Evolutionary conservation across 352 stramenopile genomes (phyloP), one percentile per base, ranked within the genome.

Genomic region (Halophytophthora batemanensis): DNA sequence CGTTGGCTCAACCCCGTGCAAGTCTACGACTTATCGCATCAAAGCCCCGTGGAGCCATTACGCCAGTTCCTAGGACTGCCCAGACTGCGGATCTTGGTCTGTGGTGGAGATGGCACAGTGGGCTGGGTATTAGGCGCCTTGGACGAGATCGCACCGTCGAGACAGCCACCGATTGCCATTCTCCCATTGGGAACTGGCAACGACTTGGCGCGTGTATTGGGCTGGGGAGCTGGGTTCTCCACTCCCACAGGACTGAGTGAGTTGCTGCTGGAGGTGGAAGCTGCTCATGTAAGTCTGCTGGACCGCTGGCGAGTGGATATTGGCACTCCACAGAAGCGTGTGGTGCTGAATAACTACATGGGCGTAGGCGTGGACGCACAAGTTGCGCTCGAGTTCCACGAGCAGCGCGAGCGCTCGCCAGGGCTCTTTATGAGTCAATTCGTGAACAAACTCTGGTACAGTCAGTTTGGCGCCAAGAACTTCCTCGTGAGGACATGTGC

Each of bases 111-210:
- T 63, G 94, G 94, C 44, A 98, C 94, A 13, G 86, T 98, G 0
- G 93, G 87, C 31, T 98, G 92, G 93, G 87, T 98, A 1, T 58
- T 95, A 0, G 69, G 79, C 13, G 72, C 81, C 2, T 58, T 95
- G 12, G 85, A 93, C 43, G 78, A 91, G 57, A 68, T 91, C 22
- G 64, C 67, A 2, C 59, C 62, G 14, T 54, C 48, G 56, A 70
- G 82, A 7, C 80, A 91, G 58, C 96, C 95, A 11, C 91, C 96
- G 1, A 97, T 99, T 38, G 96, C 90, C 18, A 90, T 98, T 52
- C 66, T 99, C 19, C 96, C 96, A 3, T 66, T 99, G 10, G 95
- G 95, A 17, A 99, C 96, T 13, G 96, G 96, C 25, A 98, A 99
- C 58, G 96, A 99, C 56, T 60, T 98, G 25, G 93, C 93, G 17